Conservation (phyloP, 139 green algal species). For the Choricystis sp. region DNA sequence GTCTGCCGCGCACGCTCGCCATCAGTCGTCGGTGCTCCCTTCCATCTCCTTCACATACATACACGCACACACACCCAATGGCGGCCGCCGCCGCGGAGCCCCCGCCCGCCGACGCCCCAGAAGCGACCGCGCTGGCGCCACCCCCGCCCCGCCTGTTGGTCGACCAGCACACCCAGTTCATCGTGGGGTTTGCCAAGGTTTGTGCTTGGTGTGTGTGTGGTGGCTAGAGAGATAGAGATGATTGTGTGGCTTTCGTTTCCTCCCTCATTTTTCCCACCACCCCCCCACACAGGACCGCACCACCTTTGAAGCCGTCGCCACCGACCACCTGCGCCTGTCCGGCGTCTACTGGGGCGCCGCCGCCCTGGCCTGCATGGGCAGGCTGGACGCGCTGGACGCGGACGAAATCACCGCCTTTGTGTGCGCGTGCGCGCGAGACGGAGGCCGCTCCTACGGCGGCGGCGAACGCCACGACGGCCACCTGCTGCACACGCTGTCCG, state of each 20-base stretch:
- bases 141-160: constrained; percentile 20
- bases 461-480: constrained; percentile 80
- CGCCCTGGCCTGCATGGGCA: constrained; percentile 60
- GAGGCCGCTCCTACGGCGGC: constrained; percentile 74
- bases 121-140: neutral
- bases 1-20: too few species aligned
- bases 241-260: too few species aligned
- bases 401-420: constrained; percentile 41
- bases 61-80: too few species aligned
- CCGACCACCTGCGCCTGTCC: constrained; percentile 92
- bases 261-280: neutral
- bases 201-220: neutral
- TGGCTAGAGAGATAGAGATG: neutral
- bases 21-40: too few species aligned
- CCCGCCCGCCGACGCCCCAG: too few species aligned
- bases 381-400: constrained; percentile 47
- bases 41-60: too few species aligned
- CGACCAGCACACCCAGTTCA: constrained; percentile 64
- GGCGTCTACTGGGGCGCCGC: constrained; percentile 96
- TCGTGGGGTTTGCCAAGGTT: constrained; percentile 45
- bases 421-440: constrained; percentile 35
- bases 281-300: constrained; percentile 18
- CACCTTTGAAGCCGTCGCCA: constrained; percentile 58
- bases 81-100: too few species aligned
- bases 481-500: constrained; percentile 90